phyloP scores from a whole-genome alignment of 306 rosid species.

The Cucurbita maxima region DNA sequence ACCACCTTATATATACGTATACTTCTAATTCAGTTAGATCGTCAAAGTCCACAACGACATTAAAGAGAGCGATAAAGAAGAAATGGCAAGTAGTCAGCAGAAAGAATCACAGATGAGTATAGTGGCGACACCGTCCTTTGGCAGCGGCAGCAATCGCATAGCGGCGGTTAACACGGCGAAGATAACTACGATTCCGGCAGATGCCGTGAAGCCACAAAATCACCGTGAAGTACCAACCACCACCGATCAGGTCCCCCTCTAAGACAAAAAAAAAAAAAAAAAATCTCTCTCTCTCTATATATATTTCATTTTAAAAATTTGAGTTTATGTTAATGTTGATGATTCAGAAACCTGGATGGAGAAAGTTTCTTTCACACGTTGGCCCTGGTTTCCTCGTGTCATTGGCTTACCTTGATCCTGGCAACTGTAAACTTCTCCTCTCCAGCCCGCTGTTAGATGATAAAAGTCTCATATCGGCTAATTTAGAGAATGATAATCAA shows the following conservation, averaged over 20 bases:
- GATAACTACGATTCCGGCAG: not conserved
- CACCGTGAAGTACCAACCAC: not conserved
- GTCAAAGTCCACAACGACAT: not conserved
- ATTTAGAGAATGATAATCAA: no score
- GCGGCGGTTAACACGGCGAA: slow-evolving; percentile 12
- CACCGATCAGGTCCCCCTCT: slow-evolving; percentile 19
- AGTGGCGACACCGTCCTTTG: not conserved
- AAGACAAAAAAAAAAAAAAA: not conserved
- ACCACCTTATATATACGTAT: not conserved
- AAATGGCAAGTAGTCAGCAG: not conserved
- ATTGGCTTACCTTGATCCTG: slow-evolving; percentile 88
- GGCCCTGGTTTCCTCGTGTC: slow-evolving; percentile 92
- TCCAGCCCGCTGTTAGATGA: no score
- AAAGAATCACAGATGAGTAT: not conserved
- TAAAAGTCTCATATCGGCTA: no score
- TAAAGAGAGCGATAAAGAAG: not conserved
- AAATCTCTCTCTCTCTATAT: no score
- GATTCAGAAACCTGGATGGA: slow-evolving; percentile 51
- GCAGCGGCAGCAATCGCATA: slow-evolving; percentile 23
- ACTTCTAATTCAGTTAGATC: not conserved
- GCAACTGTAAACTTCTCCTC: slow-evolving; percentile 34
- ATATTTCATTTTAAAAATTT: not conserved
- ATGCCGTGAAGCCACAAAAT: not conserved
- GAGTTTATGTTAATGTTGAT: not conserved
- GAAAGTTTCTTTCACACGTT: slow-evolving; percentile 36